Evolutionary conservation across 129 eudicot species (phyloP), one percentile per base, ranked within the genome.

Genomic region (Logfia minima): DNA sequence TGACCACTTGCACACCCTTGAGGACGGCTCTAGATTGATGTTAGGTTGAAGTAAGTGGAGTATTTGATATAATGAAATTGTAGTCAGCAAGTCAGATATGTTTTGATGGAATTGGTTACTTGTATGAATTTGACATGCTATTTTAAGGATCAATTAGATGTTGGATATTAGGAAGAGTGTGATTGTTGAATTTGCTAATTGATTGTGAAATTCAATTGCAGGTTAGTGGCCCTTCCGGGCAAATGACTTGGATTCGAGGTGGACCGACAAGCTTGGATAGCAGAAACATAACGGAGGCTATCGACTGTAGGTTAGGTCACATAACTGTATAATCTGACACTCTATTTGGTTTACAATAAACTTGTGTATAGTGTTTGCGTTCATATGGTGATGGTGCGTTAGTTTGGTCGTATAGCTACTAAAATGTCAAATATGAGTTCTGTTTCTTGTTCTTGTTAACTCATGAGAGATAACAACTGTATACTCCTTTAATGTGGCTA

Each of bases 161-260:
- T 51, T 19, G 6, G 28, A 1, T 71, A 4, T 26, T 9, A 31
- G 52, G 34, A 66, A 66, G 34, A 31, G 21, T 51, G 8, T 77
- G 10, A 2, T 60, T 37, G 31, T 26, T 56, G 34, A 31, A 31
- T 31, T 31, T 77, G 10, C 11, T 60, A 22, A 18, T 26, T 56
- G 7, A 13, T 21, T 52, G 23, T 34, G 21, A 76, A 8, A 41
- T 8, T 55, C 22, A 37, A 8, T 37, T 37, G 73, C 81, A 93
- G 98, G 97, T 91, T 67, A 81, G 87, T 80, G 98, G 97, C 24
- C 98, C 98, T 28, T 94, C 98, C 21, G 97, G 98, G 53, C 96
- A 87, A 75, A 91, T 94, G 97, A 86, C 85, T 82, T 94, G 98
- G 98, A 94, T 94, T 80, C 93, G 98, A 70, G 89, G 85, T 6